A percentile compares a stretch with the other conserved stretches of the same genome.
These are phyloP conservation scores for Trypanosomatidae sp. DNA, from an alignment of 208 protist genomes.

Conservation along the genomic window DNA sequence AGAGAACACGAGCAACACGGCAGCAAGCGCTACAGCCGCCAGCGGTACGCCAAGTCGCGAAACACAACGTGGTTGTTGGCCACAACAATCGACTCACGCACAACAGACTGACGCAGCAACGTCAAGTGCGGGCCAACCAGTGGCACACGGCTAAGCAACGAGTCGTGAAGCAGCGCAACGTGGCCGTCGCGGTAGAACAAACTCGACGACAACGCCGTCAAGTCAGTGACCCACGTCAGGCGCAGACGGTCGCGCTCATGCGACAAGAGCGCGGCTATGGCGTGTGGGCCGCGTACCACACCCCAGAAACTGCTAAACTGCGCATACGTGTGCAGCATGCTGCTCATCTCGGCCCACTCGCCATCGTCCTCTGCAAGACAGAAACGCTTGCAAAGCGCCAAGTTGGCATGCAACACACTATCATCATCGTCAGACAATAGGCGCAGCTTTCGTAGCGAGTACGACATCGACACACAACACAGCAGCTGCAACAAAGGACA, in stretches of 20 bases:
- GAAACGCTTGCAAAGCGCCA: constrained; percentile 30
- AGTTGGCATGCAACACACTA: constrained; percentile 33
- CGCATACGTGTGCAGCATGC: constrained; percentile 17
- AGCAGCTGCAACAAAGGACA: too few species aligned
- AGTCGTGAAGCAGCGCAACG: constrained; percentile 38
- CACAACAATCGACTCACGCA: constrained; percentile 63
- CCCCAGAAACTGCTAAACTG: constrained; percentile 77
- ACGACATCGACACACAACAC: too few species aligned
- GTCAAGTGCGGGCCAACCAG: constrained; percentile 41
- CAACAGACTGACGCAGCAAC: constrained; percentile 34
- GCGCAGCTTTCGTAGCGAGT: too few species aligned
- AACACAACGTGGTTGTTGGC: constrained; percentile 51
- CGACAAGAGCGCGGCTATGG: constrained; percentile 23
- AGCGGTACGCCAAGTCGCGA: constrained; percentile 57
- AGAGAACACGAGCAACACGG: too few species aligned
- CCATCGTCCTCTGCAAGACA: constrained; percentile 61
- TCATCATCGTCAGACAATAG: too few species aligned
- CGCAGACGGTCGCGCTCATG: constrained; percentile 38
- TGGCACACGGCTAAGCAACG: constrained; percentile 14
- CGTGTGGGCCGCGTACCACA: constrained; percentile 35
- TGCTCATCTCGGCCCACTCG: constrained; percentile 35
- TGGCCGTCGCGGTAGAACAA: constrained; percentile 62
- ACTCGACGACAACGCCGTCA: constrained; percentile 38
- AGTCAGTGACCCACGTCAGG: constrained; percentile 39
- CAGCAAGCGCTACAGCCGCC: constrained; percentile 18